Percentiles rank a stretch among this genome's conserved stretches.
Conservation (phyloP, 176 grass and related monocot species). For the Guadua angustifolia region DNA sequence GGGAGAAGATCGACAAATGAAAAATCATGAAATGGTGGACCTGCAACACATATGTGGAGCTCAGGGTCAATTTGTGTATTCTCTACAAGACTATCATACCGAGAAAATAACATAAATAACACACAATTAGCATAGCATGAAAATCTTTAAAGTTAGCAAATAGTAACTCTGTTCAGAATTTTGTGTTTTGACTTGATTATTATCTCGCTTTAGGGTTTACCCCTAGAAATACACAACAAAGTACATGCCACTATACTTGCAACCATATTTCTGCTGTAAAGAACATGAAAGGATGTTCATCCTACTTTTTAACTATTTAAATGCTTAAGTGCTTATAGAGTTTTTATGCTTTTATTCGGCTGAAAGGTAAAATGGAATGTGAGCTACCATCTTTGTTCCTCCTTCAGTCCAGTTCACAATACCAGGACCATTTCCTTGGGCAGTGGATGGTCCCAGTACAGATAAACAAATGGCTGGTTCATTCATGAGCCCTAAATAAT, state of each 20-base stretch:
- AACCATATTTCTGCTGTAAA: background rate
- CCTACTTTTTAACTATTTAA: background rate
- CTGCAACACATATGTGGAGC: slow-evolving; percentile 50
- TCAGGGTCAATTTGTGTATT: background rate
- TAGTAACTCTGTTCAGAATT: background rate
- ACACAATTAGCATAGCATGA: background rate
- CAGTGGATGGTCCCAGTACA: slow-evolving; percentile 72
- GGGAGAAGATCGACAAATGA: slow-evolving; percentile 76
- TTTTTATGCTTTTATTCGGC: slow-evolving; percentile 73
- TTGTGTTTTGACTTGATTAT: background rate
- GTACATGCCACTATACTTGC: background rate
- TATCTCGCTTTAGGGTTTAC: background rate
- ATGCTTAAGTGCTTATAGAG: slow-evolving; percentile 24
- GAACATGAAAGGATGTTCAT: background rate
- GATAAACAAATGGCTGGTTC: slow-evolving; percentile 84
- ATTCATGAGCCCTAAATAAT: slow-evolving; percentile 93
- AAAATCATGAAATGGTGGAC: slow-evolving; percentile 82
- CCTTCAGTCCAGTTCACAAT: slow-evolving; percentile 89
- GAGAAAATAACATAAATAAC: background rate
- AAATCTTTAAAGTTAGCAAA: background rate
- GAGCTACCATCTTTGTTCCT: slow-evolving; percentile 84
- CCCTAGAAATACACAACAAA: background rate
- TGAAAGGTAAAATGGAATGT: slow-evolving; percentile 90
- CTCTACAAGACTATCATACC: background rate
- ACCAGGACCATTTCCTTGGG: slow-evolving; percentile 68